Percentiles rank a stretch among this genome's conserved stretches.
These are phyloP conservation scores for Tylopilus orsonianus DNA, from an alignment of 1,284 basidiomycete genomes.

Conservation along the genomic window DNA sequence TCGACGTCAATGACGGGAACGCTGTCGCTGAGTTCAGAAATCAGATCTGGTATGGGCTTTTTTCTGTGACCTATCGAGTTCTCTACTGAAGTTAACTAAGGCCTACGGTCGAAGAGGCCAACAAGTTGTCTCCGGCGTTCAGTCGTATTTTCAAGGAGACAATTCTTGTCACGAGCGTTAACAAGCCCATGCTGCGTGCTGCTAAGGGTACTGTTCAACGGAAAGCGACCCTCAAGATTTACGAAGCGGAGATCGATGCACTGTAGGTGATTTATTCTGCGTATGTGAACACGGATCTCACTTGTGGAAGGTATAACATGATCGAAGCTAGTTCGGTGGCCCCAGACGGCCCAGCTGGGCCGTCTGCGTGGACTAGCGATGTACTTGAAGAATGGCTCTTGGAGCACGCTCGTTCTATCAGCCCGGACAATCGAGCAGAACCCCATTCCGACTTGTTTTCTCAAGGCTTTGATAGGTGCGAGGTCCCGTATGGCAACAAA, in stretches of 20 bases:
- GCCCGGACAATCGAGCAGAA: slow-evolving; percentile 12
- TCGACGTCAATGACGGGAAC: background rate
- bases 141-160: slow-evolving; percentile 27
- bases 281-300: background rate
- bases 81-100: slow-evolving; percentile 3
- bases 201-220: slow-evolving; percentile 21
- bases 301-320: slow-evolving; percentile 24
- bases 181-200: slow-evolving; percentile 18
- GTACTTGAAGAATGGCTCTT: slow-evolving; percentile 28
- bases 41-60: slow-evolving; percentile 35
- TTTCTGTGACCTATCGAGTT: background rate
- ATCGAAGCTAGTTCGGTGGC: slow-evolving; percentile 24
- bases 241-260: background rate
- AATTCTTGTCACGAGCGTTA: slow-evolving; percentile 16
- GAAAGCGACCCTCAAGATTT: slow-evolving; percentile 2
- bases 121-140: slow-evolving; percentile 18
- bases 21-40: slow-evolving; percentile 33
- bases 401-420: slow-evolving; percentile 28
- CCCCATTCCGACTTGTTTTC: background rate
- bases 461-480: background rate
- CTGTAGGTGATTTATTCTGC: background rate
- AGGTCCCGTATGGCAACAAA: background rate
- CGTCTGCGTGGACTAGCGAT: slow-evolving; percentile 21
- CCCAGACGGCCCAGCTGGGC: slow-evolving; percentile 4
- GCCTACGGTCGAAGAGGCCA: slow-evolving; percentile 22